Base-by-base conservation (phyloP, 2,329 filamentous ascomycete genomes). In the Teratosphaeria destructans region DNA sequence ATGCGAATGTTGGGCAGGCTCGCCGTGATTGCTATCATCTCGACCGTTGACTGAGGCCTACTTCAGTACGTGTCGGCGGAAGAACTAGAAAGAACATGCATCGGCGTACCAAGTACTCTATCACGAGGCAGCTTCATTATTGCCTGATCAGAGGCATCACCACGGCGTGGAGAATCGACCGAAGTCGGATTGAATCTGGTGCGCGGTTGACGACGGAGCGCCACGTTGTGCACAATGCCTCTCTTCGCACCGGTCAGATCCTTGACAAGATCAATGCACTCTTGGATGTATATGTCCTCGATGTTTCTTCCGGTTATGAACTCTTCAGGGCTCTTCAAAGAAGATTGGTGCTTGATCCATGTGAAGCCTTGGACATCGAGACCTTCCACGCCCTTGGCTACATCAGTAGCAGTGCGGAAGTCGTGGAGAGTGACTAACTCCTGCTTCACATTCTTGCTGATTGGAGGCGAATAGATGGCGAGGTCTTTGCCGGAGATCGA, bases 151-250 rank as follows among this genome's bases (percentile, higher is more conserved):
- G 52, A 52, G 11, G 27, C 47, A 43, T 58, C 57, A 27, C 57
- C 57, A 43, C 37, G 37, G 11, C 37, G 37, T 43, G 37, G 37
- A 14, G 37, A 43, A 16, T 43, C 37, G 37, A 43, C 37, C 5
- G 37, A 43, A 14, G n/a, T n/a, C 5, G 37, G 37, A 43, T 43
- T 12, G 16, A 43, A 43, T 43, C 37, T 43, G 37, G 37, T 43
- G 37, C 35, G 34, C 57, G 57, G 47, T 54, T 58, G 29, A 43
- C 37, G 37, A 43, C 57, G 57, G 57, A 58, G 52, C 16, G 47
- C 57, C 23, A 58, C 19, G 37, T 58, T 47, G 57, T 58, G 52
- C 39, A 58, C 57, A 2, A 58, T n/a, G 29, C 35, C 57, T 27
- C 23, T 54, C 57, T 54, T 58, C 47, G 57, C 57, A 27, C 57